A percentile compares a stretch with the other conserved stretches of the same genome.
Conservation (phyloP, 1,139 yeast species). For the Ogataea hybrid region DNA sequence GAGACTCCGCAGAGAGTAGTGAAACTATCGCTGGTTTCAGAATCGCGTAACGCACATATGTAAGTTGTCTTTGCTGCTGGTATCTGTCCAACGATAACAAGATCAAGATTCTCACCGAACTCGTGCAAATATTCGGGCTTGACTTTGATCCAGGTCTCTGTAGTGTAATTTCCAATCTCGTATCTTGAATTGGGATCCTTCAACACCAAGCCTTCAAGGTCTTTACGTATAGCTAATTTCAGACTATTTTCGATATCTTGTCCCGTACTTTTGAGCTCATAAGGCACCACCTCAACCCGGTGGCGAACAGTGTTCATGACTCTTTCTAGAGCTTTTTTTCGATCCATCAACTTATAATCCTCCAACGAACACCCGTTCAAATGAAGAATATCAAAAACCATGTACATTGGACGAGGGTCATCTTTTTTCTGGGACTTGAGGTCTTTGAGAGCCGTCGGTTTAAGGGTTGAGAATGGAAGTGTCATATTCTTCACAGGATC, state of each 20-base stretch:
- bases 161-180: conserved; percentile 53
- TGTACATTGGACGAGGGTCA: conserved; percentile 53
- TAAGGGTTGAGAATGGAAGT: conserved; percentile 78
- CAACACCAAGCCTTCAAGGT: conserved; percentile 82
- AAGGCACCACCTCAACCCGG: conserved; percentile 55
- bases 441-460: conserved; percentile 63
- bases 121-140: conserved; percentile 89
- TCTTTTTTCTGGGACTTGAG: conserved; percentile 24
- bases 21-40: conserved; percentile 29
- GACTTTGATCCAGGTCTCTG: conserved; percentile 71
- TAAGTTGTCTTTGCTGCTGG: conserved; percentile 74
- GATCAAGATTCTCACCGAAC: conserved; percentile 83
- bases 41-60: conserved; percentile 61
- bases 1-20: conserved; percentile 78
- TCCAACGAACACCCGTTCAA: conserved; percentile 65
- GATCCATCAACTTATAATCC: conserved; percentile 48
- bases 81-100: conserved; percentile 74
- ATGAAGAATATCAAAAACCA: conserved; percentile 70
- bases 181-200: conserved; percentile 65
- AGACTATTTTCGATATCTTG: conserved; percentile 57
- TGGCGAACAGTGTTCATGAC: conserved; percentile 47
- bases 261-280: conserved; percentile 42
- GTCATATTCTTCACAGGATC: conserved; percentile 59
- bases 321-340: conserved; percentile 51
- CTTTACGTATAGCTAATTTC: conserved; percentile 53